A percentile compares a stretch with the other conserved stretches of the same genome.
These are phyloP conservation scores for Ogataea degrootiae DNA, from an alignment of 805 yeast genomes.

Conservation along the genomic window DNA sequence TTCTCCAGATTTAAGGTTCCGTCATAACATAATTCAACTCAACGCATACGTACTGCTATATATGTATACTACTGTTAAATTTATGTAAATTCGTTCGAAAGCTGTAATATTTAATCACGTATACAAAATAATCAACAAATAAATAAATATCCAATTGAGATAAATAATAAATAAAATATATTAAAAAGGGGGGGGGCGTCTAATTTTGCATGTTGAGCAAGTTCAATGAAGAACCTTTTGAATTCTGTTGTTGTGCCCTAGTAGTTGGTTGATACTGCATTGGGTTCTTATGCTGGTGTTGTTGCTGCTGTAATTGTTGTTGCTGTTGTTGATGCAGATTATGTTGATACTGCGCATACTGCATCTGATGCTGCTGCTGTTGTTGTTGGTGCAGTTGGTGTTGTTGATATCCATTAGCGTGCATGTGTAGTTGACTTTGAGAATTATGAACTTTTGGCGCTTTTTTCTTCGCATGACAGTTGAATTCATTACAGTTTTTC, in stretches of 20 bases:
- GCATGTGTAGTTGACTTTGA: background rate
- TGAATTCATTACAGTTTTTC: conserved; percentile 12
- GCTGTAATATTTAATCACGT: too few species aligned
- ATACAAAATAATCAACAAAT: too few species aligned
- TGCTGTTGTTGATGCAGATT: background rate
- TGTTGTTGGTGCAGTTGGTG: conserved; percentile 5
- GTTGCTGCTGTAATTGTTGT: conserved; percentile 1
- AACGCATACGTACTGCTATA: too few species aligned
- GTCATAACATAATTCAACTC: too few species aligned
- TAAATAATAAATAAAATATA: too few species aligned
- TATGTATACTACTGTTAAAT: too few species aligned
- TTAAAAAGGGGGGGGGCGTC: too few species aligned
- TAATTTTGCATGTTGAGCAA: conserved; percentile 19
- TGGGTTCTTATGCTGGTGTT: conserved; percentile 2
- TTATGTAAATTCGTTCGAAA: too few species aligned
- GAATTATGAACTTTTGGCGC: background rate
- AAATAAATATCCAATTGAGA: too few species aligned
- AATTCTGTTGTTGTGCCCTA: conserved; percentile 28
- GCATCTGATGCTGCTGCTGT: conserved; percentile 1
- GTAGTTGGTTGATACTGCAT: conserved; percentile 25
- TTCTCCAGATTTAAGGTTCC: conserved; percentile 51
- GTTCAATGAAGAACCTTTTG: conserved; percentile 15
- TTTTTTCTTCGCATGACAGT: conserved; percentile 2
- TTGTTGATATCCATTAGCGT: conserved; percentile 1
- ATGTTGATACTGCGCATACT: background rate